These are phyloP conservation scores for Grifola frondosa DNA, from an alignment of 1,284 basidiomycete genomes.

Conservation along the genomic window DNA sequence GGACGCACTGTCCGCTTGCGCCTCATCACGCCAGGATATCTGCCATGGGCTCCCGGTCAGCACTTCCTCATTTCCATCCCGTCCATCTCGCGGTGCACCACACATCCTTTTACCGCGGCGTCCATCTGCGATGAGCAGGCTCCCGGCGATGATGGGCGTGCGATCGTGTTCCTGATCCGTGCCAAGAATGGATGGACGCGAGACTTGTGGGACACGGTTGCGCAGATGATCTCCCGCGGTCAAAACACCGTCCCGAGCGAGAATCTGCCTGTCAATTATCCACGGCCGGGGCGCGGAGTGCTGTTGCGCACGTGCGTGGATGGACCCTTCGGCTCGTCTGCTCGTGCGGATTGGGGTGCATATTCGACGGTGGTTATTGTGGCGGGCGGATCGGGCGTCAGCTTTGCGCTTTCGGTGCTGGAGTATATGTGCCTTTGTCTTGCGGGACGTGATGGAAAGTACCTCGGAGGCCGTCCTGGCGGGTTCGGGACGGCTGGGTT, in stretches of 20 bases:
- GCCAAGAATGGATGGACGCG: conserved; percentile 77
- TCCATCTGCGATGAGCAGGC: conserved; percentile 62
- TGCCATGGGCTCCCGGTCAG: conserved; percentile 79
- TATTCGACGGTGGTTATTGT: conserved; percentile 70
- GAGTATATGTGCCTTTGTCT: conserved; percentile 71
- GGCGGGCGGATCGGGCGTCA: conserved; percentile 80
- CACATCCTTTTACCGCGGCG: conserved; percentile 83
- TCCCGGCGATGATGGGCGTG: conserved; percentile 44
- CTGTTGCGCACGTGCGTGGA: conserved; percentile 69
- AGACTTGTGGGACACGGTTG: conserved; percentile 65
- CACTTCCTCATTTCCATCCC: conserved; percentile 78
- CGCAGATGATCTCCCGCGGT: conserved; percentile 33
- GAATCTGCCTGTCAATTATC: conserved; percentile 29
- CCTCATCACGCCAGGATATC: conserved; percentile 57
- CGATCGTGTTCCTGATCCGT: conserved; percentile 75
- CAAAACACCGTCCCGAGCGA: conserved; percentile 35
- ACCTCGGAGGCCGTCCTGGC: conserved; percentile 43
- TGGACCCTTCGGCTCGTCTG: conserved; percentile 78
- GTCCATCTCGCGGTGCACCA: conserved; percentile 62
- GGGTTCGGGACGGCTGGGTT: conserved; percentile 46
- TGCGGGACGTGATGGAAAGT: conserved; percentile 49
- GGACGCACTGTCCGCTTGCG: conserved; percentile 78
- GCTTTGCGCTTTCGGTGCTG: conserved; percentile 73
- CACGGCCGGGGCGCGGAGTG: conserved; percentile 47
- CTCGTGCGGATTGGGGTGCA: conserved; percentile 63